phyloP scores from a whole-genome alignment of 2,329 filamentous ascomycete genomes.

The Aspergillus fructus region DNA sequence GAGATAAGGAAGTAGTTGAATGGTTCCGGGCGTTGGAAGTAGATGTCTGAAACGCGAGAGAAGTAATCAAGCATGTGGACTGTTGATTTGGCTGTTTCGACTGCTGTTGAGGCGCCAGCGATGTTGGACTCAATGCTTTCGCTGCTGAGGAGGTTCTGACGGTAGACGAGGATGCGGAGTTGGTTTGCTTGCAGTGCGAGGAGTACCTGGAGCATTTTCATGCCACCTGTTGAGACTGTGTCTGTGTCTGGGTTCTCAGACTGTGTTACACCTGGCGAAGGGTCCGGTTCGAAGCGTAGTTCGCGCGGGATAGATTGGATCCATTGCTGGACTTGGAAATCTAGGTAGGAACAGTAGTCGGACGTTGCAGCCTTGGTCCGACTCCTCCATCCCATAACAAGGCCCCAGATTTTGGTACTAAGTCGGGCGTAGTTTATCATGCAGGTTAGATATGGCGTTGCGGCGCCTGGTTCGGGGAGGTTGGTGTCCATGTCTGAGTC shows the following conservation, averaged over 20 bases:
- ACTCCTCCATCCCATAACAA: conserved; percentile 40
- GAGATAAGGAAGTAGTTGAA: conserved; percentile 46
- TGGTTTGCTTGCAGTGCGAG: conserved; percentile 50
- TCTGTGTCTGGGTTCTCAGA: neutral
- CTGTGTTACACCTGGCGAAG: neutral
- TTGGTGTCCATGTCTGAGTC: conserved; percentile 53
- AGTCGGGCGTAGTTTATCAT: conserved; percentile 51
- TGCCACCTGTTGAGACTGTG: conserved; percentile 17
- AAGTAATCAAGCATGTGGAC: conserved; percentile 41
- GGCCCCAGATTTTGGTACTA: conserved; percentile 49
- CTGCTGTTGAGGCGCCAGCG: conserved; percentile 40
- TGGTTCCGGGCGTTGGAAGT: conserved; percentile 39
- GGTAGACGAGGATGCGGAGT: conserved; percentile 46
- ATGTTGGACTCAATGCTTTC: conserved; percentile 38
- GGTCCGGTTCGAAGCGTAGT: conserved; percentile 42
- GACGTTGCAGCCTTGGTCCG: conserved; percentile 33
- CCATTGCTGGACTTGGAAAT: conserved; percentile 48
- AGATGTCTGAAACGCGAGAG: conserved; percentile 38
- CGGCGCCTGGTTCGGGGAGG: conserved; percentile 44
- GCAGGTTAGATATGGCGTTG: conserved; percentile 45
- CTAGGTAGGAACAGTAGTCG: conserved; percentile 43
- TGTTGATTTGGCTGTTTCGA: conserved; percentile 41
- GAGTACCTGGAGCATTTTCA: conserved; percentile 45
- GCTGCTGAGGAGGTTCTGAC: conserved; percentile 43
- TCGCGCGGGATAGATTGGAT: conserved; percentile 46